A percentile compares a stretch with the other conserved stretches of the same genome.
Conservation (phyloP, 768 basidiomycete species). For the Sistotremastrum niveocremeum region DNA sequence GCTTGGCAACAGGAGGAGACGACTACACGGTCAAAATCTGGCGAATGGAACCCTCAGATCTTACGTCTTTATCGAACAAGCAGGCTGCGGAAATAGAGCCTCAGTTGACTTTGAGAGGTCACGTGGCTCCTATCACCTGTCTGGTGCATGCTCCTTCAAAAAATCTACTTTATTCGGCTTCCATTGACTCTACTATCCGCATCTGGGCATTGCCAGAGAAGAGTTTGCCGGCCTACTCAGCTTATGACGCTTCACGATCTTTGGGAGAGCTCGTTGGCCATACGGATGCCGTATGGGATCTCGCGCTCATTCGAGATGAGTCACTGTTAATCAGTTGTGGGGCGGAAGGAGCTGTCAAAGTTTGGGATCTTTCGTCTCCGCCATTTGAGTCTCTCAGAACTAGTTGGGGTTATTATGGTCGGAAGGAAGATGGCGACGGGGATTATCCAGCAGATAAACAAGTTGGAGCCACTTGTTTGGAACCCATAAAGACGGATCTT, state of each 20-base stretch:
- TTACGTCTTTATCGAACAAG: slow-evolving; percentile 70
- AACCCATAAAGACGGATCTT: slow-evolving; percentile 69
- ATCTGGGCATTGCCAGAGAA: slow-evolving; percentile 74
- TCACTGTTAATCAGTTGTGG: slow-evolving; percentile 79
- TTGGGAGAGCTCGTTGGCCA: slow-evolving; percentile 80
- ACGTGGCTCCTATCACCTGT: slow-evolving; percentile 82
- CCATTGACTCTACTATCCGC: slow-evolving; percentile 85
- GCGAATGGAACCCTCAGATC: slow-evolving; percentile 67
- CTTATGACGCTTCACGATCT: slow-evolving; percentile 69
- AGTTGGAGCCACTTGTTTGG: slow-evolving; percentile 66
- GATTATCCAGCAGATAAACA: slow-evolving; percentile 18
- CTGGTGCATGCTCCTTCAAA: slow-evolving; percentile 68
- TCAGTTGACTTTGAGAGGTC: slow-evolving; percentile 84
- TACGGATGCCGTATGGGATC: slow-evolving; percentile 94
- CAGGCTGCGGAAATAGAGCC: slow-evolving; percentile 83
- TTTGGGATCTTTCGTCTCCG: slow-evolving; percentile 77
- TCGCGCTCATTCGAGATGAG: slow-evolving; percentile 74
- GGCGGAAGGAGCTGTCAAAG: slow-evolving; percentile 83
- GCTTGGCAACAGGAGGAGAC: slow-evolving; percentile 87
- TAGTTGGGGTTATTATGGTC: slow-evolving; percentile 69
- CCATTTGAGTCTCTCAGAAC: slow-evolving; percentile 52
- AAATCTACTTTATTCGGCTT: slow-evolving; percentile 77
- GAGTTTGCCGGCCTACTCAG: slow-evolving; percentile 80
- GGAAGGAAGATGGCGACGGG: slow-evolving; percentile 35
- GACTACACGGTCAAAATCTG: slow-evolving; percentile 95